Evolutionary conservation across 768 basidiomycete species (phyloP).

Genomic region (Lactarius psammicola): DNA sequence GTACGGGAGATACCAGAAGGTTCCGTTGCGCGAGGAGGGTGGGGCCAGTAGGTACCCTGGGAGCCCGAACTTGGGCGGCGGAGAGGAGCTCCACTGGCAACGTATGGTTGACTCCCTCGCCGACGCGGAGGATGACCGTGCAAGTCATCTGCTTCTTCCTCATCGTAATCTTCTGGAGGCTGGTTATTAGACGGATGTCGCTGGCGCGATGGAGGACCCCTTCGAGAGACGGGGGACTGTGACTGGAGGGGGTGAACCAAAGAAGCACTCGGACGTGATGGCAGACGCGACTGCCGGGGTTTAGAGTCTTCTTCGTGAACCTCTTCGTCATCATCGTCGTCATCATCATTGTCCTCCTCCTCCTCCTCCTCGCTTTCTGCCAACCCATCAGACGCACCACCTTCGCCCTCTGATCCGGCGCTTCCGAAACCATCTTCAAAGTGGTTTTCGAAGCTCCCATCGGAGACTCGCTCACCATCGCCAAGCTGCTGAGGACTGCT

Average conservation of each 20-base stretch:
- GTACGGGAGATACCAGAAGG: constrained; percentile 27
- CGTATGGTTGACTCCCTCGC: constrained; percentile 13
- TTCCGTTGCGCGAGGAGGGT: constrained; percentile 3
- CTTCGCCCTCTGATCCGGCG: constrained; percentile 6
- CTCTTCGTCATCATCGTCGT: constrained; percentile 11
- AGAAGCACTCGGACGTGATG: constrained; percentile 6
- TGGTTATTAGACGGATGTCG: constrained; percentile 13
- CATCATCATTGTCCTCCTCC: constrained; percentile 7
- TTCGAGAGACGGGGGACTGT: constrained; percentile 17
- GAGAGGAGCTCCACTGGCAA: constrained; percentile 7
- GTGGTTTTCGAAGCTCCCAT: constrained; percentile 7
- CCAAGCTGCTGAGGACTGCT: constrained; percentile 6
- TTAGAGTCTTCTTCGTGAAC: not conserved
- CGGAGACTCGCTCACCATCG: constrained; percentile 5
- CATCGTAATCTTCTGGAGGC: constrained; percentile 6
- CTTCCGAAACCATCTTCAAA: constrained; percentile 8
- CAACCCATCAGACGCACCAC: not conserved
- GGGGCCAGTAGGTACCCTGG: constrained; percentile 9
- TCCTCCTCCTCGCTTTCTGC: constrained; percentile 13
- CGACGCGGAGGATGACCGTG: not conserved
- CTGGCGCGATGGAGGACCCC: constrained; percentile 13
- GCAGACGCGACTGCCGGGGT: constrained; percentile 18
- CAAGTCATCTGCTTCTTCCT: constrained; percentile 14
- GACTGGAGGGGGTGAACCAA: constrained; percentile 3
- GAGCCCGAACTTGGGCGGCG: constrained; percentile 21